A percentile compares a stretch with the other conserved stretches of the same genome.
These are phyloP conservation scores for Coemansia sp. DNA, from an alignment of 192 early-diverging fungal genomes.

Conservation along the genomic window DNA sequence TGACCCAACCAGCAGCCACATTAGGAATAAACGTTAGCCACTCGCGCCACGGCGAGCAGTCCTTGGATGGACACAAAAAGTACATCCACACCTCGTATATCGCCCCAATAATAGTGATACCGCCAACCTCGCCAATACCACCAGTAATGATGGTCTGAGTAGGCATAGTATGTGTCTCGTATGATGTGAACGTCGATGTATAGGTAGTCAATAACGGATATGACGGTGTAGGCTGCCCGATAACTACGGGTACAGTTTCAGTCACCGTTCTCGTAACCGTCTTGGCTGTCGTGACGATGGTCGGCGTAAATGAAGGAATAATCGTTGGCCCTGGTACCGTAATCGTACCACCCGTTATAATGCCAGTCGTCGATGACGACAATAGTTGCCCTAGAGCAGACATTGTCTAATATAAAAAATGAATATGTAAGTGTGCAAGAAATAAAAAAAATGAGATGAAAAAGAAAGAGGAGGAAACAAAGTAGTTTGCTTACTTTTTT, in stretches of 20 bases:
- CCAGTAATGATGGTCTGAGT: constrained; percentile 36
- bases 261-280: constrained; percentile 40
- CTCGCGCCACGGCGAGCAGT: constrained; percentile 53
- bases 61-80: constrained; percentile 48
- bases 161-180: constrained; percentile 30
- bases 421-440: not conserved
- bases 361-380: constrained; percentile 33
- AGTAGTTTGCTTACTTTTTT: not conserved
- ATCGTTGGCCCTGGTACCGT: constrained; percentile 21
- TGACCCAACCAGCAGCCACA: constrained; percentile 47
- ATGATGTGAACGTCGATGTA: constrained; percentile 38
- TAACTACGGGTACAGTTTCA: constrained; percentile 11
- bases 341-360: constrained; percentile 28
- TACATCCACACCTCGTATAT: constrained; percentile 56
- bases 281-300: constrained; percentile 25
- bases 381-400: not conserved
- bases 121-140: constrained; percentile 45
- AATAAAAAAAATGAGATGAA: constrained; percentile 1
- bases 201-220: constrained; percentile 37
- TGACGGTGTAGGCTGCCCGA: constrained; percentile 19
- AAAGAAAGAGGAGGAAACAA: not conserved
- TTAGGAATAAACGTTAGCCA: constrained; percentile 59
- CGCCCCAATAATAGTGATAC: constrained; percentile 36
- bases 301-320: constrained; percentile 3
- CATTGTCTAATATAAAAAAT: not conserved